phyloP scores from a whole-genome alignment of 2,329 filamentous ascomycete species.

The Fusarium mexicanum region DNA sequence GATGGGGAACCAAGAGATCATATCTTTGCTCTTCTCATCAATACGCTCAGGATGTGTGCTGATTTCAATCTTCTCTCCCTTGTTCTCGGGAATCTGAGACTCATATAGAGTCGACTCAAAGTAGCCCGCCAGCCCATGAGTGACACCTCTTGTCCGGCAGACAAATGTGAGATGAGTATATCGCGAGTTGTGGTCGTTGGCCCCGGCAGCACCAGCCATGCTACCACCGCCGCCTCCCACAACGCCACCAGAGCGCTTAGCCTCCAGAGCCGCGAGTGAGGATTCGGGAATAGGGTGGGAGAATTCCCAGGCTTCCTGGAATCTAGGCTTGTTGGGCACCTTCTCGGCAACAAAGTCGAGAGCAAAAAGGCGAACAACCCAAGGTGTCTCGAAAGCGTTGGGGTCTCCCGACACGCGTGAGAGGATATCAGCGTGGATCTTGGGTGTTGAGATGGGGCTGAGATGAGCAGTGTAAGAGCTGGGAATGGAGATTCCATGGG shows the following conservation, averaged over 20 bases:
- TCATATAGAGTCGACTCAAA: slow-evolving; percentile 96
- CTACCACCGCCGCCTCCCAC: slow-evolving; percentile 75
- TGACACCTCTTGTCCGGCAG: slow-evolving; percentile 79
- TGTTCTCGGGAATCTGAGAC: slow-evolving; percentile 52
- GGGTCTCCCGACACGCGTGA: slow-evolving; percentile 69
- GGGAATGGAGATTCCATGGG: slow-evolving; percentile 91
- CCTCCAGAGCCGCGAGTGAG: slow-evolving; percentile 64
- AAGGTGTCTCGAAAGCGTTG: slow-evolving; percentile 87
- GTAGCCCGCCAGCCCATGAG: slow-evolving; percentile 92
- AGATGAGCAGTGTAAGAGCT: slow-evolving; percentile 92
- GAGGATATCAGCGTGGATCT: slow-evolving; percentile 82
- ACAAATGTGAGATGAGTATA: slow-evolving; percentile 82
- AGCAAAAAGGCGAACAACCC: slow-evolving; percentile 91
- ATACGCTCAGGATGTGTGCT: slow-evolving; percentile 94
- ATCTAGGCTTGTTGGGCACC: slow-evolving; percentile 66
- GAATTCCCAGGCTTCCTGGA: slow-evolving; percentile 85
- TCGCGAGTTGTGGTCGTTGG: slow-evolving; percentile 92
- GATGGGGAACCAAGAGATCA: slow-evolving; percentile 99
- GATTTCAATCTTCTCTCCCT: slow-evolving; percentile 75
- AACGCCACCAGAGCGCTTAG: slow-evolving; percentile 70
- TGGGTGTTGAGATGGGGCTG: slow-evolving; percentile 89
- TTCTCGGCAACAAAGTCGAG: slow-evolving; percentile 83
- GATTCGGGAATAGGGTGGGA: slow-evolving; percentile 74
- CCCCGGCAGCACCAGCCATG: slow-evolving; percentile 78
- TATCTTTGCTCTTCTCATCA: slow-evolving; percentile 90